Evolutionary conservation across 148 eudicot species (phyloP).

Genomic region (Fagopyrum esculentum): DNA sequence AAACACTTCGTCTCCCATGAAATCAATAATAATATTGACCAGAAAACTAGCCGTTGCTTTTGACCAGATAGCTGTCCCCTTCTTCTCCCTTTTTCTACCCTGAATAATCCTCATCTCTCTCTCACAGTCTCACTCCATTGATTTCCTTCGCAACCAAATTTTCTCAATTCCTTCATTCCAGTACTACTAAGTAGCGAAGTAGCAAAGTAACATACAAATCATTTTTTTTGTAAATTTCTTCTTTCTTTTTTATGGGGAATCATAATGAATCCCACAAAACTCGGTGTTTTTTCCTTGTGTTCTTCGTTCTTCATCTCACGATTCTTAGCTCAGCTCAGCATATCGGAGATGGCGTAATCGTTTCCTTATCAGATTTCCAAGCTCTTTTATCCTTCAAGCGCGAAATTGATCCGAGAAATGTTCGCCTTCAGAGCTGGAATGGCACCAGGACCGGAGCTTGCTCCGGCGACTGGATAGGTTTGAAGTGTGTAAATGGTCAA

Average conservation of each 20-base stretch:
- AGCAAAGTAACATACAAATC: too few species aligned
- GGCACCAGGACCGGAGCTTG: conserved; percentile 43
- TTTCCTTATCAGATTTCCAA: conserved; percentile 43
- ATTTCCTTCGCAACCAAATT: not conserved
- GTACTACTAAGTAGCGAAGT: not conserved
- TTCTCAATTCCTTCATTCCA: not conserved
- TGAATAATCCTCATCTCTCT: not conserved
- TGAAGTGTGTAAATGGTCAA: conserved; percentile 53
- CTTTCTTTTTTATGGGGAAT: conserved; percentile 21
- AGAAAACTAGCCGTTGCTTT: conserved; percentile 39
- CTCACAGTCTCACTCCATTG: not conserved
- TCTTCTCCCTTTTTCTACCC: conserved; percentile 3
- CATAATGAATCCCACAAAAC: conserved; percentile 5
- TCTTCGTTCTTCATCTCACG: conserved; percentile 17
- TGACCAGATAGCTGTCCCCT: conserved; percentile 15
- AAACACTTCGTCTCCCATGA: not conserved
- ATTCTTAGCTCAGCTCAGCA: conserved; percentile 25
- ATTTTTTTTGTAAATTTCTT: too few species aligned
- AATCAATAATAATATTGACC: conserved; percentile 1
- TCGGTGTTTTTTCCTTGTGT: not conserved
- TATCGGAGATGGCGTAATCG: conserved; percentile 31
- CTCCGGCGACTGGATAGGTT: conserved; percentile 72
- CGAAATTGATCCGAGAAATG: conserved; percentile 37
- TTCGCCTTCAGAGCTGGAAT: conserved; percentile 56
- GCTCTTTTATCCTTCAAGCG: conserved; percentile 47